Percentiles rank a stretch among this genome's conserved stretches.
These are phyloP conservation scores for Cryomyces minteri DNA, from an alignment of 495 filamentous ascomycete genomes.

Conservation along the genomic window DNA sequence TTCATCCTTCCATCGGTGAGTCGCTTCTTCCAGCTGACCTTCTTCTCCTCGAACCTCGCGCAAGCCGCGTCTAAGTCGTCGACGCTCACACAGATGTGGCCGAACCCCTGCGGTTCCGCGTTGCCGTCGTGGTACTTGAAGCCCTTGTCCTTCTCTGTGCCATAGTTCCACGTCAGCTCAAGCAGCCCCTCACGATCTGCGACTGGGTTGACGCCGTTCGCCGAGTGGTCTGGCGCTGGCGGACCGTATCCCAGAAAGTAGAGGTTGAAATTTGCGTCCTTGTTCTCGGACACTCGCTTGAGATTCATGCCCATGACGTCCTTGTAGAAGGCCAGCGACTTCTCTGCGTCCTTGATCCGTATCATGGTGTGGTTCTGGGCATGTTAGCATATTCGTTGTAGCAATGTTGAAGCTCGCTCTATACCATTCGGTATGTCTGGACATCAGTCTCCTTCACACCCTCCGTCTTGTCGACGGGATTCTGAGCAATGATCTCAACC, in stretches of 20 bases:
- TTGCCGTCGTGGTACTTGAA: conserved; percentile 92
- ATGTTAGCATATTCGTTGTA: neutral
- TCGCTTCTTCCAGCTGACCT: conserved; percentile 85
- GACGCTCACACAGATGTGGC: conserved; percentile 78
- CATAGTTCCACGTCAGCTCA: conserved; percentile 93
- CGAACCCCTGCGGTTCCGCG: conserved; percentile 78
- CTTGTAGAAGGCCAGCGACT: conserved; percentile 75
- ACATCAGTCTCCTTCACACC: conserved; percentile 33
- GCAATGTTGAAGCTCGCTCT: neutral
- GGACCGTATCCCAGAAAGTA: conserved; percentile 79
- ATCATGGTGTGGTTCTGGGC: conserved; percentile 78
- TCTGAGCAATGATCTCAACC: conserved; percentile 24
- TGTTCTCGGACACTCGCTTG: conserved; percentile 50
- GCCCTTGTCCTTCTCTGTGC: conserved; percentile 72
- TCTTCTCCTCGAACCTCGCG: conserved; percentile 59
- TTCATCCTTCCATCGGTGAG: conserved; percentile 85
- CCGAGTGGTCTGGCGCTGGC: conserved; percentile 27
- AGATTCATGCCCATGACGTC: conserved; percentile 78
- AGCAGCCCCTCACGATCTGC: conserved; percentile 65
- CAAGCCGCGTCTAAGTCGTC: conserved; percentile 80
- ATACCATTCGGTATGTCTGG: conserved; percentile 33
- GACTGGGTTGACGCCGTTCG: conserved; percentile 32
- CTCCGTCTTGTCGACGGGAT: conserved; percentile 29
- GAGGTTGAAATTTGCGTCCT: conserved; percentile 60
- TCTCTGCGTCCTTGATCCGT: conserved; percentile 75